Percentiles rank a stretch among this genome's conserved stretches.
These are phyloP conservation scores for Candida endomychidarum DNA, from an alignment of 805 yeast genomes.

Conservation along the genomic window DNA sequence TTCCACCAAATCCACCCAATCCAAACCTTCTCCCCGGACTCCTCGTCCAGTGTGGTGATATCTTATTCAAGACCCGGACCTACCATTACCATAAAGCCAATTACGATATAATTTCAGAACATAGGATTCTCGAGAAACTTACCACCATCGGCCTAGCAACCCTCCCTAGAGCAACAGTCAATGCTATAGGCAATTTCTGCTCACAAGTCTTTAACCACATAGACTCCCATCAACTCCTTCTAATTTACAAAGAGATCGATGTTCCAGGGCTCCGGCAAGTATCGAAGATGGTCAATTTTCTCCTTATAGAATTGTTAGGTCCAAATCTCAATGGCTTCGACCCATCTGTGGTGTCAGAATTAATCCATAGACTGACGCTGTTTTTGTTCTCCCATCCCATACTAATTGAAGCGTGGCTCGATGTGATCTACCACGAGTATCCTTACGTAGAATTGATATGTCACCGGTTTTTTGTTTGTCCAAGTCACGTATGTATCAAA, in stretches of 20 bases:
- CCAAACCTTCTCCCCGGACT: too few relatives aligned
- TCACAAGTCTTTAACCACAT: not conserved
- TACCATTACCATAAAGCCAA: conserved; percentile 1
- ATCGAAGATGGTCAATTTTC: conserved; percentile 4
- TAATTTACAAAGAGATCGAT: not conserved
- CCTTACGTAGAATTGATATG: not conserved
- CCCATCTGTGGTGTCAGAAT: not conserved
- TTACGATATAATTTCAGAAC: not conserved
- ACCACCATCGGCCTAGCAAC: not conserved
- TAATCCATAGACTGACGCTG: not conserved
- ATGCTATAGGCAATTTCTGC: not conserved
- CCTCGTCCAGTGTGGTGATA: too few relatives aligned
- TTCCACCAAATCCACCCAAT: too few relatives aligned
- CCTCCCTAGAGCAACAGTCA: not conserved
- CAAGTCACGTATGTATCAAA: not conserved
- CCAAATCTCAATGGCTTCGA: not conserved
- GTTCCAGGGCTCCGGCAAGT: not conserved
- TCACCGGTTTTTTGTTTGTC: too few relatives aligned
- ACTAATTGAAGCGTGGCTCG: conserved; percentile 1
- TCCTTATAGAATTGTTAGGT: conserved; percentile 1
- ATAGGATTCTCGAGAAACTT: not conserved
- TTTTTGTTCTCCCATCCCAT: not conserved
- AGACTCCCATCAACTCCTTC: not conserved
- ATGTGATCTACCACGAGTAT: not conserved
- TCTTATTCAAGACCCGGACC: not conserved